Evolutionary conservation across 257 asterid genomes (phyloP).

Genomic region (Ilex aquifolium): DNA sequence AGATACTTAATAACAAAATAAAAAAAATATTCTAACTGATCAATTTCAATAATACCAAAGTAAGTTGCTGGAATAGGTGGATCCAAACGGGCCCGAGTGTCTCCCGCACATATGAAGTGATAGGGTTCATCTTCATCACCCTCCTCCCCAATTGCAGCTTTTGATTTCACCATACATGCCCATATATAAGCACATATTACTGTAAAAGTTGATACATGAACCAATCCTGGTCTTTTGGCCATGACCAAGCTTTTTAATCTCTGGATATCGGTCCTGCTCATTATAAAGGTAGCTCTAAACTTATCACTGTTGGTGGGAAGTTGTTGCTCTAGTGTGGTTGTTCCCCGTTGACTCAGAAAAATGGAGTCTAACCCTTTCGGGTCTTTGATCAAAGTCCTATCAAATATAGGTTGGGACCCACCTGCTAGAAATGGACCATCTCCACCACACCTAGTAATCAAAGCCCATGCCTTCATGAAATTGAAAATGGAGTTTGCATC

Average conservation of each 20-base stretch:
- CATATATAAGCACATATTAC: conserved; percentile 30
- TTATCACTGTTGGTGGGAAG: conserved; percentile 18
- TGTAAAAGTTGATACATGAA: conserved; percentile 27
- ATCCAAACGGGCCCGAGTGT: conserved; percentile 22
- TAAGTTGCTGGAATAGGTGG: conserved; percentile 43
- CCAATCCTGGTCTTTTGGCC: conserved; percentile 13
- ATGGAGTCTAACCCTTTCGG: conserved; percentile 18
- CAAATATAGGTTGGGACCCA: conserved; percentile 13
- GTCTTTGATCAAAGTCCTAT: conserved; percentile 20
- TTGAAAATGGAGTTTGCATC: conserved; percentile 38
- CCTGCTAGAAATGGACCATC: not conserved
- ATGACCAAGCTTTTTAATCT: conserved; percentile 27
- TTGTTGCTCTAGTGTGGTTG: conserved; percentile 1
- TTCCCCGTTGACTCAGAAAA: conserved; percentile 15
- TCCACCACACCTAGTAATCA: conserved; percentile 16
- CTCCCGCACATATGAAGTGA: conserved; percentile 16
- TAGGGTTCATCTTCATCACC: conserved; percentile 1
- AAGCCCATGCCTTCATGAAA: conserved; percentile 41
- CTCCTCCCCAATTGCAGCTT: conserved; percentile 8
- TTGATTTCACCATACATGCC: conserved; percentile 36
- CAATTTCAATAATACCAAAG: conserved; percentile 22
- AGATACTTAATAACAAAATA: too few species aligned
- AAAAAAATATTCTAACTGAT: too few species aligned
- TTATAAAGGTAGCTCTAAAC: conserved; percentile 26
- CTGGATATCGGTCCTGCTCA: conserved; percentile 5